Evolutionary conservation across 2,329 filamentous ascomycete species (phyloP), one percentile per base, ranked within the genome.

Genomic region (Colletotrichum tanaceti): DNA sequence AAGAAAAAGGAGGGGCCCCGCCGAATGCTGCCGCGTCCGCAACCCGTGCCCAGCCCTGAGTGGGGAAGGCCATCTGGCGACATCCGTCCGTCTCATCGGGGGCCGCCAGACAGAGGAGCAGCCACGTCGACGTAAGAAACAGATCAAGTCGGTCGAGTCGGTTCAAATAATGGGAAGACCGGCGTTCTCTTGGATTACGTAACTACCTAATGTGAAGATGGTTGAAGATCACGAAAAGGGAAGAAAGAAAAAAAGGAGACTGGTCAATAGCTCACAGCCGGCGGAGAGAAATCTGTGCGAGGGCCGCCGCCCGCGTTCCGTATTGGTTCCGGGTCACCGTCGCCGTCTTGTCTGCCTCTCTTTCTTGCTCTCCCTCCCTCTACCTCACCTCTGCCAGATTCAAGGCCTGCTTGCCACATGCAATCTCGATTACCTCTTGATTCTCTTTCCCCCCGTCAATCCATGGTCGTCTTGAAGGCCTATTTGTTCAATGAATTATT

Each of bases 301-400:
- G 50, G n/a, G n/a, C 50, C 63, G 63, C 57, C 63, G 57, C 50
- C 50, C 32, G 50, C 20, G 50, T 53, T 38, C 50, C 50, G 50
- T 53, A 32, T 53, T 38, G 28, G 50, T 53, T n/a, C 50, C 50
- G 50, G 20, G 50, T 3, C 44, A 35, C 55, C 57, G 49, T 65
- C 49, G 50, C 16, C 24, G 46, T 13, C 46, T 49, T n/a, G n/a
- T 7, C 43, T 20, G 18, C 18, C 43, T 28, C 28, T 28, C 28
- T 28, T 6, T 28, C 28, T 28, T 1, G 1, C 28, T 28, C 6
- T 28, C 1, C 6, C 28, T n/a, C n/a, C n/a, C n/a, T n/a, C n/a
- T n/a, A n/a, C n/a, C n/a, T n/a, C n/a, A n/a, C n/a, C n/a, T 28
- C 28, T 28, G 28, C 28, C 28, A 28, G 28, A 28, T 28, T 28